These are phyloP conservation scores for Grosmannia penicillata DNA, from an alignment of 2,329 filamentous ascomycete genomes.

Conservation along the genomic window DNA sequence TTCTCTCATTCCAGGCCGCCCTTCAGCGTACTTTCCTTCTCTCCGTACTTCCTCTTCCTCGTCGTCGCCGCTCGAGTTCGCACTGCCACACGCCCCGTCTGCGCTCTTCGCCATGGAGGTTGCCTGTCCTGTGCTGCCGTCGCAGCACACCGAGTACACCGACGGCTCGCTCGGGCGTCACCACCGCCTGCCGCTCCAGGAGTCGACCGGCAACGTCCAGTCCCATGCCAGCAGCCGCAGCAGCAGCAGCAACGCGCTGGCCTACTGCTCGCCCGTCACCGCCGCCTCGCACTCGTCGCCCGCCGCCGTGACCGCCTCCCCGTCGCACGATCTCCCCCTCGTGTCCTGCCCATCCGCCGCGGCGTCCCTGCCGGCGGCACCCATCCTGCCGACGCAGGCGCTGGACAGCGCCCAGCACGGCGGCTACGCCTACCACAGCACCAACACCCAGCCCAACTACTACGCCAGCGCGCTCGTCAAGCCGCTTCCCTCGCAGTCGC, in stretches of 20 bases:
- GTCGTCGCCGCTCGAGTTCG: neutral
- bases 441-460: slow-evolving; percentile 10
- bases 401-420: slow-evolving; percentile 20
- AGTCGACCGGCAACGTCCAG: slow-evolving; percentile 38
- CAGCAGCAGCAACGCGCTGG: slow-evolving; percentile 14
- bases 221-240: slow-evolving; percentile 8
- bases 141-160: slow-evolving; percentile 31
- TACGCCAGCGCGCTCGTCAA: slow-evolving; percentile 4
- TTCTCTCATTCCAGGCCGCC: neutral
- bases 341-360: slow-evolving; percentile 13
- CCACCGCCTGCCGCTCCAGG: slow-evolving; percentile 32
- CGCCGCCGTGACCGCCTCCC: slow-evolving; percentile 4
- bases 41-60: neutral
- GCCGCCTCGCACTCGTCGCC: neutral
- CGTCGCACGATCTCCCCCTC: slow-evolving; percentile 5
- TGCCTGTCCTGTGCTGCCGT: slow-evolving; percentile 31
- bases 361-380: slow-evolving; percentile 21
- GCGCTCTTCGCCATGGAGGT: slow-evolving; percentile 20
- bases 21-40: neutral
- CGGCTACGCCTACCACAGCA: slow-evolving; percentile 4
- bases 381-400: slow-evolving; percentile 34
- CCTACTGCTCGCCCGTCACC: slow-evolving; percentile 24
- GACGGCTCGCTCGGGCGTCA: slow-evolving; percentile 26
- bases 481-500: slow-evolving; percentile 4
- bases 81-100: neutral